phyloP scores from a whole-genome alignment of 805 yeast genomes.

The Teunomyces panamensis region DNA sequence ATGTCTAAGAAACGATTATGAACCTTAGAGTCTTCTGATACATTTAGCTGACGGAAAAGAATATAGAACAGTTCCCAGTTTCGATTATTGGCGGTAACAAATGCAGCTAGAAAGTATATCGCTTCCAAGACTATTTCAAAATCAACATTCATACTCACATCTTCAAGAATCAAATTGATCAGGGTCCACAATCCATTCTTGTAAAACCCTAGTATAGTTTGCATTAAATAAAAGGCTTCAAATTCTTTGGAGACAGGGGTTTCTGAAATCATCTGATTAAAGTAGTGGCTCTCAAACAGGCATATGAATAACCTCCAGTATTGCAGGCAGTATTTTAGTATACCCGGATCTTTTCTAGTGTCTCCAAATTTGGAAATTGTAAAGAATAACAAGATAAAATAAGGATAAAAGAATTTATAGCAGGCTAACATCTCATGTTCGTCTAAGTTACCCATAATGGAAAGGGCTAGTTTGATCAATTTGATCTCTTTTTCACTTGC shows the following conservation, averaged over 20 bases:
- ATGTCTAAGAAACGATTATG: constrained; percentile 28
- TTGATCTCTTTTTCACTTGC: constrained; percentile 19
- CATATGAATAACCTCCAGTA: constrained; percentile 10
- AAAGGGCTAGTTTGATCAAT: constrained; percentile 11
- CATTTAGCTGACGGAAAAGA: constrained; percentile 15
- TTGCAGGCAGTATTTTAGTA: background rate
- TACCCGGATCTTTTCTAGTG: background rate
- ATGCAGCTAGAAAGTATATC: constrained; percentile 13
- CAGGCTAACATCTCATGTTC: constrained; percentile 1
- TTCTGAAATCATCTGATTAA: constrained; percentile 6
- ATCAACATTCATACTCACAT: constrained; percentile 7
- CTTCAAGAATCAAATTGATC: constrained; percentile 18
- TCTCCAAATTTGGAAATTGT: background rate
- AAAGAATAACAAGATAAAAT: constrained; percentile 12
- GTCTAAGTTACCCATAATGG: constrained; percentile 7
- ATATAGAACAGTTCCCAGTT: constrained; percentile 27
- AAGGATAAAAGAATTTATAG: constrained; percentile 13
- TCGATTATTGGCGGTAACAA: constrained; percentile 9
- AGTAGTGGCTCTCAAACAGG: constrained; percentile 12
- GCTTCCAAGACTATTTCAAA: constrained; percentile 15
- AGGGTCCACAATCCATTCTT: constrained; percentile 26
- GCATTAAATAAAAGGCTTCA: constrained; percentile 22
- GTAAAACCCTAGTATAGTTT: constrained; percentile 12
- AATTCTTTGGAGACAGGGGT: constrained; percentile 4
- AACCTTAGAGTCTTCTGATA: constrained; percentile 13